These are phyloP conservation scores for Penicillium canescens DNA, from an alignment of 495 filamentous ascomycete species.

Conservation along the genomic window DNA sequence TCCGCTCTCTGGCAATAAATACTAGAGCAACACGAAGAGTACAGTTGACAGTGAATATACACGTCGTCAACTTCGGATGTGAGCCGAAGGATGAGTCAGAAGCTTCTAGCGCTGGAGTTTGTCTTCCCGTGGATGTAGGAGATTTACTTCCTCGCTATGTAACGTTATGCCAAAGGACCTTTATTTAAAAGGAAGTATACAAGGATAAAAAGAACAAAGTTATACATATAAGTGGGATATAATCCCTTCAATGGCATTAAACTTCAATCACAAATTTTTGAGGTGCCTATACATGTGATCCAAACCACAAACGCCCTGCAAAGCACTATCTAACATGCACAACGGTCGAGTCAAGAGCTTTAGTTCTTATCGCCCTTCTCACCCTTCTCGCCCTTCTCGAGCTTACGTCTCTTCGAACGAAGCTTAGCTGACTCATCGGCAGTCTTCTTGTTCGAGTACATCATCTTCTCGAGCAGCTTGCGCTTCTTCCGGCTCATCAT, in stretches of 20 bases:
- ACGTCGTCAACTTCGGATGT: neutral
- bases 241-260: slow-evolving; percentile 9
- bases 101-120: neutral
- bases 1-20: no score
- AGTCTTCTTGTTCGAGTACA: slow-evolving; percentile 82
- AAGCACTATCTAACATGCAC: slow-evolving; percentile 14
- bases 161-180: no score
- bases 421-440: slow-evolving; percentile 73
- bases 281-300: slow-evolving; percentile 14
- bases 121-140: neutral
- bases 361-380: slow-evolving; percentile 28
- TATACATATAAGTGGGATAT: slow-evolving; percentile 3
- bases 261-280: slow-evolving; percentile 12
- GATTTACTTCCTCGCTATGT: neutral
- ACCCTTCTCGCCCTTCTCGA: slow-evolving; percentile 68
- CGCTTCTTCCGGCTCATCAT: slow-evolving; percentile 93
- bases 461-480: slow-evolving; percentile 89
- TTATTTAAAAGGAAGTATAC: no score
- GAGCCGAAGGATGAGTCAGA: slow-evolving; percentile 4
- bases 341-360: slow-evolving; percentile 8
- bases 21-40: no score
- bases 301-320: slow-evolving; percentile 13
- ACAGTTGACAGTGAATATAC: neutral
- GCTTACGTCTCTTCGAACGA: slow-evolving; percentile 81
- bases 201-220: neutral